These are phyloP conservation scores for barley (Hordeum vulgare) DNA, from an alignment of 176 grass and related monocot genomes.

Conservation along the genomic window DNA sequence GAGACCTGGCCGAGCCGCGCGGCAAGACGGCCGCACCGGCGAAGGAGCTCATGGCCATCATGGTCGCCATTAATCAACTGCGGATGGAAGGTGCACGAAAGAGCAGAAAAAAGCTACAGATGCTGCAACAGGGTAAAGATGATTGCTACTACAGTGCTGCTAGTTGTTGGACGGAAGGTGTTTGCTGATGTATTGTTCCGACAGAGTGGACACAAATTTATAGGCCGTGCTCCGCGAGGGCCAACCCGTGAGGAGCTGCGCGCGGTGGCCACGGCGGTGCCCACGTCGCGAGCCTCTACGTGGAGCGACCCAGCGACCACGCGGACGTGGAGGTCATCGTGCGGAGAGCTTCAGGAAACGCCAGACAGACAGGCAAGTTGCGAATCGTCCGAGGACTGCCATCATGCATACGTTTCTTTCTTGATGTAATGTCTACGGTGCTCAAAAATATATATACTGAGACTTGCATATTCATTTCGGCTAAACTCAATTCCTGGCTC, in stretches of 20 bases:
- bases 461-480: too few relatives aligned
- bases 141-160: too few relatives aligned
- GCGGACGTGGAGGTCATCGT: background rate
- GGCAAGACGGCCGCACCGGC: background rate
- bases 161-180: background rate
- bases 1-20: background rate
- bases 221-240: background rate
- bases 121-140: background rate
- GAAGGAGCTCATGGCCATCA: background rate
- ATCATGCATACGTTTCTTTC: too few relatives aligned
- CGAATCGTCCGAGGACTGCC: too few relatives aligned
- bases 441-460: too few relatives aligned
- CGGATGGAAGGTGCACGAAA: background rate
- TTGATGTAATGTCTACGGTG: too few relatives aligned
- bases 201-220: background rate
- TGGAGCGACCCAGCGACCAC: background rate
- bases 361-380: background rate
- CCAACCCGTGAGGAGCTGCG: background rate
- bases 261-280: background rate
- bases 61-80: background rate
- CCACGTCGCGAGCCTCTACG: background rate
- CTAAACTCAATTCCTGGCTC: too few relatives aligned
- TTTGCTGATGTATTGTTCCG: background rate
- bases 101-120: too few relatives aligned
- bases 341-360: background rate